Conservation (phyloP, 192 early-diverging fungal species). For the Entomortierella beljakovae region DNA sequence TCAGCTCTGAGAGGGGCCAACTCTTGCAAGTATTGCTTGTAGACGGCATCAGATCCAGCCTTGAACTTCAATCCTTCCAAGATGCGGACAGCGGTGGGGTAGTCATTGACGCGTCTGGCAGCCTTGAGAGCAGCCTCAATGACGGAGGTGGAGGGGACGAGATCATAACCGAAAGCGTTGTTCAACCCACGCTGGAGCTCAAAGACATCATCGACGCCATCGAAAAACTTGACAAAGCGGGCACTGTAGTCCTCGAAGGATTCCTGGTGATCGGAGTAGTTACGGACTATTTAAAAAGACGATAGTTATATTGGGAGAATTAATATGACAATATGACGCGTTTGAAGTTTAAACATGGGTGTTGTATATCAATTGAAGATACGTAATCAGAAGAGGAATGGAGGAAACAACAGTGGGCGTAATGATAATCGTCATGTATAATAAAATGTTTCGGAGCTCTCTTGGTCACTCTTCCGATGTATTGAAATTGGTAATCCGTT, state of each 20-base stretch:
- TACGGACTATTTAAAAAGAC: slow-evolving; percentile 57
- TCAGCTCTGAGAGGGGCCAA: slow-evolving; percentile 89
- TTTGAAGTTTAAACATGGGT: neutral
- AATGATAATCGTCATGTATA: neutral
- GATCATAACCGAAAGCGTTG: slow-evolving; percentile 97
- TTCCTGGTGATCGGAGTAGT: slow-evolving; percentile 75
- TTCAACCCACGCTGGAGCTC: slow-evolving; percentile 98
- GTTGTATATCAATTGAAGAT: neutral
- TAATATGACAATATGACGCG: neutral
- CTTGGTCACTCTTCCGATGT: no score
- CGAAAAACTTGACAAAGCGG: slow-evolving; percentile 86
- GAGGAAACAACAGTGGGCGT: neutral
- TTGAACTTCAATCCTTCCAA: slow-evolving; percentile 95
- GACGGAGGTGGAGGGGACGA: slow-evolving; percentile 91
- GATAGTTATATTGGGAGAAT: neutral
- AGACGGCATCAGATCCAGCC: slow-evolving; percentile 86
- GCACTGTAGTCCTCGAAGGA: slow-evolving; percentile 83
- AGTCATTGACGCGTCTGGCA: slow-evolving; percentile 93
- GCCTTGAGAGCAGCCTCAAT: slow-evolving; percentile 92
- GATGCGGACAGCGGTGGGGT: slow-evolving; percentile 92
- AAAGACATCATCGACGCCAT: slow-evolving; percentile 92
- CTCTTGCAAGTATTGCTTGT: slow-evolving; percentile 89
- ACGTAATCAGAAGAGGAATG: neutral
- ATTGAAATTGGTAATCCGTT: no score
- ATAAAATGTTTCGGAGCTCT: neutral